phyloP scores from a whole-genome alignment of 1,139 yeast genomes.

The Debaryomyces sp. region DNA sequence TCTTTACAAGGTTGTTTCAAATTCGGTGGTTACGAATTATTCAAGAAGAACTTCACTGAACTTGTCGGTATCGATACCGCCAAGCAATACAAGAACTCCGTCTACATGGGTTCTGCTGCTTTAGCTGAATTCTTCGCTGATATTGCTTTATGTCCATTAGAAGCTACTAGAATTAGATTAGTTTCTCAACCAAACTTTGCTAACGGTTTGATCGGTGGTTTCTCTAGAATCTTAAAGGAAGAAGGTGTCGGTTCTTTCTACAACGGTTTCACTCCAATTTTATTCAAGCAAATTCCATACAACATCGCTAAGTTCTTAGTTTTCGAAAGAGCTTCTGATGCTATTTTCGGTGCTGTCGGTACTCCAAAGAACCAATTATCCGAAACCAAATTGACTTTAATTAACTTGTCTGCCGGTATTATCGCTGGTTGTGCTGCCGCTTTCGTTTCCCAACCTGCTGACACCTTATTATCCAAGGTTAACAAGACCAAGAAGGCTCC shows the following conservation, averaged over 20 bases:
- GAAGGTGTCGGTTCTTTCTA: constrained; percentile 88
- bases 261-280: constrained; percentile 90
- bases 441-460: constrained; percentile 88
- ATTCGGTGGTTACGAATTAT: constrained; percentile 88
- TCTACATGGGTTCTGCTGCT: constrained; percentile 83
- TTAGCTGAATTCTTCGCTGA: constrained; percentile 88
- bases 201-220: constrained; percentile 84
- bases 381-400: constrained; percentile 54
- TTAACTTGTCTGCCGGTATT: constrained; percentile 81
- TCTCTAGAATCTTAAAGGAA: constrained; percentile 77
- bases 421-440: constrained; percentile 93
- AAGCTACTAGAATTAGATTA: constrained; percentile 89
- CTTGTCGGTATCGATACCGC: constrained; percentile 76
- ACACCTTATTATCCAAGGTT: constrained; percentile 84
- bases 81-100: constrained; percentile 69
- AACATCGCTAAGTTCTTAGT: constrained; percentile 90
- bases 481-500: constrained; percentile 93
- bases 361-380: constrained; percentile 73
- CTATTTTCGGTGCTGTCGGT: constrained; percentile 60
- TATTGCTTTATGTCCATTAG: constrained; percentile 86
- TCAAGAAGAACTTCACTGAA: constrained; percentile 78
- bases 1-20: constrained; percentile 89
- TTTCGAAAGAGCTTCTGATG: constrained; percentile 84
- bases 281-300: constrained; percentile 91
- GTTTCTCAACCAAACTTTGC: constrained; percentile 89